Conservation (phyloP, 1,284 basidiomycete genomes). For the Cryptococcus deneoformans region DNA sequence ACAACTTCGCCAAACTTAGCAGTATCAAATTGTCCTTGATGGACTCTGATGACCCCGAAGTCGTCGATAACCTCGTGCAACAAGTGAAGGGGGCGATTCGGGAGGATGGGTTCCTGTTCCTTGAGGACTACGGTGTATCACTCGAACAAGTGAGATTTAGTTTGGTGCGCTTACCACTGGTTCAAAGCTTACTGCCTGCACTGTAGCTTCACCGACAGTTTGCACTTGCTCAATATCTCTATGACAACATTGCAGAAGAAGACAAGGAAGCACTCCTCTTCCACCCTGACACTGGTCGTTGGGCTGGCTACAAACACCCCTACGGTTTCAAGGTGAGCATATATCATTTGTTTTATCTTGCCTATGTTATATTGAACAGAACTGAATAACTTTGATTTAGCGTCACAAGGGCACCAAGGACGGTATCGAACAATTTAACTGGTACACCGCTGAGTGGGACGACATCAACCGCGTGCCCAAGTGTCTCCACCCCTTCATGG, state of each 20-base stretch:
- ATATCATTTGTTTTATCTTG: background rate
- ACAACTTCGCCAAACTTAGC: constrained; percentile 31
- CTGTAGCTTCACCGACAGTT: constrained; percentile 38
- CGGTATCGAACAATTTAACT: constrained; percentile 52
- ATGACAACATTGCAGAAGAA: constrained; percentile 33
- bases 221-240: constrained; percentile 31
- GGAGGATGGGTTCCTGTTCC: constrained; percentile 38
- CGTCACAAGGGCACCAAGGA: constrained; percentile 43
- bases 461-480: constrained; percentile 22
- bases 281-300: constrained; percentile 29
- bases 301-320: constrained; percentile 51
- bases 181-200: background rate
- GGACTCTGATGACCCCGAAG: constrained; percentile 31
- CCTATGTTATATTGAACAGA: background rate
- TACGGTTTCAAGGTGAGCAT: constrained; percentile 45
- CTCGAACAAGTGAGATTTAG: constrained; percentile 28
- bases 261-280: constrained; percentile 37
- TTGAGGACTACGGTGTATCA: constrained; percentile 38
- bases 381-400: constrained; percentile 7
- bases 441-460: constrained; percentile 43
- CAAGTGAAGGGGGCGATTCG: constrained; percentile 28
- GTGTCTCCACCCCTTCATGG: constrained; percentile 37
- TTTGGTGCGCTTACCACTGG: background rate
- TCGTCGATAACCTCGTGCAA: constrained; percentile 23
- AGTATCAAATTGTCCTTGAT: constrained; percentile 30